Base-by-base conservation (phyloP, 2,329 filamentous ascomycete genomes). In the Claviceps monticola region DNA sequence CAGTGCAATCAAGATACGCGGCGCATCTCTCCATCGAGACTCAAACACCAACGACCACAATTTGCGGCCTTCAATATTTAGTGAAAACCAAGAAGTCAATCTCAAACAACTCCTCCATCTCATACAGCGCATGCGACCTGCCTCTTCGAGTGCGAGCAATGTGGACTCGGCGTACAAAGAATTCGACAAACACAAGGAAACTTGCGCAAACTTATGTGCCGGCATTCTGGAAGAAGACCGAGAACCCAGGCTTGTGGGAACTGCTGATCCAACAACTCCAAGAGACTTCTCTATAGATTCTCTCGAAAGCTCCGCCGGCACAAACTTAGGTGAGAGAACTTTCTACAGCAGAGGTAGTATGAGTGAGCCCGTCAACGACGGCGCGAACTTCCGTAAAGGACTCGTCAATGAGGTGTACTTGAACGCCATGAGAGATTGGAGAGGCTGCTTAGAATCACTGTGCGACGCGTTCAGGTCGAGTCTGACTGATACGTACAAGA, bases 81-180 rank as follows among this genome's bases (percentile, higher is more conserved):
- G 63, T 48, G 62, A 68, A 14, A 54, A 54, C 5, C 59, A 62
- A 42, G 66, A 70, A 47, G 60, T 58, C 41, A 65, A 62, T 53
- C 61, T 63, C 34, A 64, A 66, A 17, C 67, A 68, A 50, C 62
- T 71, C 2, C 63, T 66, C 13, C 54, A 58, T 23, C 58, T 69
- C 7, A 56, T 68, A 8, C 65, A 65, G 51, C 64, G 66, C 47
- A 64, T 71, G 58, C 61, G 65, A 44, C 58, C 63, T 41, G 59
- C 62, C 4, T 63, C 67, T 3, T 56, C 62, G 0, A 61, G 60
- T 1, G 61, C 66, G 2, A 66, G 59, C 51, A 62, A 69, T 5
- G 67, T 74, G 16, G 74, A 75, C 52, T 62, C 64, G 3, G 68
- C 68, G 5, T 75, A 70, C 56, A 68, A 71, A 23, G 65, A 71